Base-by-base conservation (phyloP, 495 filamentous ascomycete genomes). In the Trichocladium uniseriatum region DNA sequence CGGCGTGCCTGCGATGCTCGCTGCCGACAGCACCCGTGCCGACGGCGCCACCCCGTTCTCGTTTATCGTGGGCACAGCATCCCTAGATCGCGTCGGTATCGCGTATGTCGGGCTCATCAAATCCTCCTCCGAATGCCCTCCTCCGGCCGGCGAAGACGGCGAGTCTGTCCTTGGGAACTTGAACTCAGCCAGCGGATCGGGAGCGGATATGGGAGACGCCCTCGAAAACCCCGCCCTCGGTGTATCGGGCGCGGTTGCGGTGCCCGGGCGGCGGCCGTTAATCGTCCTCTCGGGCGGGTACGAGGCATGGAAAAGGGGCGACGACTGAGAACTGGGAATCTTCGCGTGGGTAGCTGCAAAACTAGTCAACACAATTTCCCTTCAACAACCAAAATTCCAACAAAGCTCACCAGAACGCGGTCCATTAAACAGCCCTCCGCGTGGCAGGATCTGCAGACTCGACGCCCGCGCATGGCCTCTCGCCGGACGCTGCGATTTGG, bases 401-500 rank as follows among this genome's bases (percentile, higher is more conserved):
- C 36, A 22, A 48, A 45, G 51, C 59, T 55, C 42, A 62, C 63
- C 63, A 38, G 62, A 65, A 16, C 60, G 54, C 10, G 62, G 62
- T 44, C 64, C 64, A 38, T 44, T 55, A 9, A 65, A 36, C n/a
- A 43, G 55, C 19, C 48, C 50, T 53, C 78, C 73, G 41, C 75
- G 74, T 6, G 88, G 79, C 24, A 80, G 55, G 46, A 89, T 80
- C 61, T 95, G 89, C 46, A 95, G 69, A 70, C 89, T 95, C 4
- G 87, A 82, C 44, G 89, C 89, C 38, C 89, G 77, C 18, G 76
- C 81, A 76, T 95, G 89, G 2, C 80, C 76, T 58, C 78, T 78
- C 21, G 9, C 31, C 7, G 80, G 73, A 41, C 77, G 70, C 45
- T 71, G 72, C n/a, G 76, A 61, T 50, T 59, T 63, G 21, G 31